Base-by-base conservation (phyloP, 257 asterid species). In the Nyctanthes arbortristis region DNA sequence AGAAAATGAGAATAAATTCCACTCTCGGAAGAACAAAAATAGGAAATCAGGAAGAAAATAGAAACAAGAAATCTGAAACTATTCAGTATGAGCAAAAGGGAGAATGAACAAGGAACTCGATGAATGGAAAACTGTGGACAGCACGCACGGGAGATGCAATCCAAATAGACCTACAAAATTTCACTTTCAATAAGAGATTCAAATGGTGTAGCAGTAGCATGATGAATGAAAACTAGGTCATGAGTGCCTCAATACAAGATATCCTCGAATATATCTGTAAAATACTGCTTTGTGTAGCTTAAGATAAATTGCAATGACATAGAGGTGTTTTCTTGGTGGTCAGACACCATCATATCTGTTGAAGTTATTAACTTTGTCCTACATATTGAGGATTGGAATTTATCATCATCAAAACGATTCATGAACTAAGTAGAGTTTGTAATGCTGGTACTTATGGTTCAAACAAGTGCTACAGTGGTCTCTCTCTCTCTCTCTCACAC, bases 1-100 rank as follows among this genome's bases (percentile, higher is more conserved):
- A 40, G 24, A 65, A 55, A 18, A 54, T 13, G 66, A 57, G 49
- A 43, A 58, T 30, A 65, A 32, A 40, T 62, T 37, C 27, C 56
- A 20, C n/a, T 7, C 28, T 20, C 49, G 30, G 16, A 43, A 6
- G 22, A 47, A 27, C 34, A 16, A 63, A 30, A 18, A 35, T 27
- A 13, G 33, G 10, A 62, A 63, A 37, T 29, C n/a, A 16, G 14
- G 45, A 14, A 45, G 34, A 32, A 13, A 13, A n/a, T 7, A 7
- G 28, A 34, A 33, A 28, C 35, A 27, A 29, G 36, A 65, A 40
- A n/a, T 70, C 47, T 13, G 27, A 24, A 63, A 35, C 33, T 4
- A 45, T 45, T 45, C 25, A 43, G 47, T 47, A 71, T 29, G 28
- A n/a, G 3, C 1, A 8, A 43, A 43, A 43, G 54, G n/a, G 10